Conservation (phyloP, 2,329 filamentous ascomycete species). For the Cordyceps tenuipes region DNA sequence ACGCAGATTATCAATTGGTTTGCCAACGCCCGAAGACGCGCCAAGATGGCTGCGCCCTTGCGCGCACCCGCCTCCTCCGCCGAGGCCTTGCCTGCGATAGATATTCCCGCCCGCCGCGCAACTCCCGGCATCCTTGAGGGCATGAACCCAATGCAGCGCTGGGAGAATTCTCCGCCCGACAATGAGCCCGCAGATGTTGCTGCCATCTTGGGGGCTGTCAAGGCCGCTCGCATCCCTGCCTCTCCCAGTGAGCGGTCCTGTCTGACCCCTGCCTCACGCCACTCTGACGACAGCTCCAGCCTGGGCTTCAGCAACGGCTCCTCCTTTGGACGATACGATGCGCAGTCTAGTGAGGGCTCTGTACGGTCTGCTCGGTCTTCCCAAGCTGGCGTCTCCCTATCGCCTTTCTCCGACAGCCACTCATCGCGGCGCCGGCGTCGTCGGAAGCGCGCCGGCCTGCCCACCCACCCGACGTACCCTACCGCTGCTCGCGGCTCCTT, state of each 20-base stretch:
- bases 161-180: conserved; percentile 25
- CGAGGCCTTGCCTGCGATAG: conserved; percentile 31
- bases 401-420: background rate
- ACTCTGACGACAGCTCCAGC: conserved; percentile 6
- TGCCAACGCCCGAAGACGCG: conserved; percentile 71
- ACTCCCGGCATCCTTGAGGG: conserved; percentile 26
- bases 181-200: conserved; percentile 23
- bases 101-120: conserved; percentile 41
- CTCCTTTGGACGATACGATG: conserved; percentile 6
- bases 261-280: conserved; percentile 3
- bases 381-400: background rate
- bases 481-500: conserved; percentile 27
- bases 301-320: conserved; percentile 5
- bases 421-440: background rate
- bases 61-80: conserved; percentile 45
- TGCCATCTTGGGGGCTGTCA: conserved; percentile 23
- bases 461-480: background rate
- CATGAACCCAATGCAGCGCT: conserved; percentile 24
- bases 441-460: background rate
- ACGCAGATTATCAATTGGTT: conserved; percentile 83
- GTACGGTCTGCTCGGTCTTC: background rate
- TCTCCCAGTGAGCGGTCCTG: conserved; percentile 1
- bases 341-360: background rate
- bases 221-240: conserved; percentile 14
- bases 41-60: conserved; percentile 57